Evolutionary conservation across 2,329 filamentous ascomycete genomes (phyloP), one percentile per base, ranked within the genome.

Genomic region (Coniosporium tulheliwenetii): DNA sequence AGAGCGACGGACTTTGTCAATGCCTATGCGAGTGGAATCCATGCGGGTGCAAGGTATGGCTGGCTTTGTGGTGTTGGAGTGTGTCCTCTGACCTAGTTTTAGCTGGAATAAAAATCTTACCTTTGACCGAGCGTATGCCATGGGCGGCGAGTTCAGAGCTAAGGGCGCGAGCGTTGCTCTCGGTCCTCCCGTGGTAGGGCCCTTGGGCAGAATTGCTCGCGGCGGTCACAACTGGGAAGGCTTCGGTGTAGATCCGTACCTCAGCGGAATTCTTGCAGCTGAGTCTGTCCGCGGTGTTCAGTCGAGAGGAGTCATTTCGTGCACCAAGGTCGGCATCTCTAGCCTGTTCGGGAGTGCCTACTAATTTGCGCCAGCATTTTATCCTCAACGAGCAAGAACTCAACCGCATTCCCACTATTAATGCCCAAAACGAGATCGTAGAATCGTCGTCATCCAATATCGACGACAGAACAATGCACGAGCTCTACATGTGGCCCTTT

Each of bases 201-300:
- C 81, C 1, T 56, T 85, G 2, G 81, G 81, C 1, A 70, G 79
- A 8, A 81, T 84, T 50, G 80, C 81, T 0, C 69, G 75, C 38
- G 80, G 77, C 12, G 79, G 79, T 13, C 71, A 81, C n/a, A 81
- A 73, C 50, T 85, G 80, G 80, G 81, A 86, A 52, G 74, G 75
- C 0, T 85, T 85, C 50, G 80, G 79, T 1, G 61, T 71, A 1
- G 81, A 86, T 52, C 79, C 81, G 0, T 73, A 72, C 3, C 66
- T 85, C 14, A 69, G 75, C 47, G 73, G 62, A 0, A 57, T 68
- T 41, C 64, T 65, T 3, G 71, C 60, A 13, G 62, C 65, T 2
- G 52, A 68, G 44, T 74, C 70, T 1, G 68, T 77, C 43, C 63
- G 63, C 49, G 73, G 73, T 1, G 68, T 77, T 44, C 73, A 77